Base-by-base conservation (phyloP, 2,329 filamentous ascomycete species). In the Cadophora sp. region DNA sequence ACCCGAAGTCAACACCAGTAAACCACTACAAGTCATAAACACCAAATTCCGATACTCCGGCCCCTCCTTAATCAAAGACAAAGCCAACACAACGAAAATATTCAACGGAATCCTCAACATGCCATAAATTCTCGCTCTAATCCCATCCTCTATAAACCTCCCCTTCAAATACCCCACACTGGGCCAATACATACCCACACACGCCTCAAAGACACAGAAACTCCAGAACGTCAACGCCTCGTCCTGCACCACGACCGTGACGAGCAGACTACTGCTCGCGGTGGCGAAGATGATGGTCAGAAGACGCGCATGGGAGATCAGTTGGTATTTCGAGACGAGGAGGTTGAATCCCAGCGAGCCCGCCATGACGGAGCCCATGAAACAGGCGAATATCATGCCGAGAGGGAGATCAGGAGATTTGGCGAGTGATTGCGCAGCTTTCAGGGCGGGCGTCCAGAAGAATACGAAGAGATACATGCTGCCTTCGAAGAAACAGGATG, bases 401-500 rank as follows among this genome's bases (percentile, higher is more conserved):
- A 85, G 83, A 0, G 74, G 78, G 30, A 76, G 73, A 18, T 82
- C 65, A 83, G 81, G 62, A 82, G 68, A 78, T 77, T 41, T 36
- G 1, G 55, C 59, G 14, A 59, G 61, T 39, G 59, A 60, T 48
- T 62, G 82, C 78, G 80, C 78, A 16, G 79, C 78, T 67, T 80
- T 83, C n/a, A 89, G 77, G 3, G 85, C 82, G 0, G 85, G 83
- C 0, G 85, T 84, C 83, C 86, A 88, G 78, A 87, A 88, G 76
- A 88, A 89, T 65, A 89, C 84, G 72, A 88, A 88, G 13, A 89
- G 80, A 72, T 88, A 89, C 80, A 89, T 85, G 33, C 84, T 82
- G 22, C 85, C 85, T 76, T 89, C 87, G 72, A 89, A 88, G 73
- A 87, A 82, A 66, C 82, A 86, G 4, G 84, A 84, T 3, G 83